phyloP scores from a whole-genome alignment of 768 basidiomycete genomes.

The Lactifluus subvellereus region DNA sequence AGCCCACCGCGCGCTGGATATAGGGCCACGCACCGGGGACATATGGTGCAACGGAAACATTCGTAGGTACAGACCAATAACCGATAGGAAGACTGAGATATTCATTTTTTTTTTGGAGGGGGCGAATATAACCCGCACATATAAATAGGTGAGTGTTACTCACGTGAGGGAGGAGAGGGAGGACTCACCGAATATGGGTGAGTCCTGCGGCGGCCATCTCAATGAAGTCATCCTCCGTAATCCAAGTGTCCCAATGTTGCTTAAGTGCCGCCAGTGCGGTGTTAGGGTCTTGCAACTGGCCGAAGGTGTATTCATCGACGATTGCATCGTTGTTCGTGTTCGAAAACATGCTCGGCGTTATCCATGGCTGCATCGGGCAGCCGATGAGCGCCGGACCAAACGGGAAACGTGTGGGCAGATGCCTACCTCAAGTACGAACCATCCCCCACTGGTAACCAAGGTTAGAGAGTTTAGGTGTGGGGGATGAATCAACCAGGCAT shows the following conservation, averaged over 20 bases:
- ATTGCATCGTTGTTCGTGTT: conserved; percentile 50
- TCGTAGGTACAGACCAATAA: conserved; percentile 75
- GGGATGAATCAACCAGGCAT: not conserved
- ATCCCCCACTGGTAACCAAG: conserved; percentile 43
- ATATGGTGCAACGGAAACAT: conserved; percentile 48
- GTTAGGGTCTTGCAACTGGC: conserved; percentile 42
- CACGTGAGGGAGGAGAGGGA: not conserved
- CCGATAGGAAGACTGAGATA: conserved; percentile 56
- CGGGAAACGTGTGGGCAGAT: not conserved
- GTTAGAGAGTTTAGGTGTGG: not conserved
- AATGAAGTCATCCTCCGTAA: conserved; percentile 63
- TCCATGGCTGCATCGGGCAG: conserved; percentile 53
- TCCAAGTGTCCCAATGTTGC: conserved; percentile 60
- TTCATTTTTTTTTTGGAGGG: not conserved
- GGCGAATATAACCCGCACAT: not conserved
- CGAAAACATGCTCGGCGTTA: conserved; percentile 68
- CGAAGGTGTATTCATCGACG: conserved; percentile 59
- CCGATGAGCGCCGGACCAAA: not conserved
- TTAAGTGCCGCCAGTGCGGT: conserved; percentile 40
- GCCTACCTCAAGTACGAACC: conserved; percentile 56
- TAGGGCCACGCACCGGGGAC: conserved; percentile 63
- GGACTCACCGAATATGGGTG: conserved; percentile 59
- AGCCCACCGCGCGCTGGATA: conserved; percentile 54
- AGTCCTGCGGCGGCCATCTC: conserved; percentile 61
- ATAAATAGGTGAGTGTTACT: not conserved